Evolutionary conservation across 2,329 filamentous ascomycete genomes (phyloP).

Genomic region (Neospermospora avenae): DNA sequence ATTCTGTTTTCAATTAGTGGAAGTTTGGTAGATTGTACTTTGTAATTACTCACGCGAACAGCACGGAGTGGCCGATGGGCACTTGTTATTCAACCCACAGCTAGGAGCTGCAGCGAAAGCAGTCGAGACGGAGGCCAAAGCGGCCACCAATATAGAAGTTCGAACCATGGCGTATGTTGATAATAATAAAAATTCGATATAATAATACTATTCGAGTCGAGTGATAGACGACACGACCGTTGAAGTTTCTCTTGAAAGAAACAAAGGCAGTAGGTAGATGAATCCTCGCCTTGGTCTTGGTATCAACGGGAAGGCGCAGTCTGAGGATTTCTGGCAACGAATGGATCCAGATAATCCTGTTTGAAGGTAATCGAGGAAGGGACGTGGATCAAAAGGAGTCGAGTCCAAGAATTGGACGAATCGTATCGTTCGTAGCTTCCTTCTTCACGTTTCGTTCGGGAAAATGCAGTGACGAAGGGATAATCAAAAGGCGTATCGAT

Average conservation of each 20-base stretch:
- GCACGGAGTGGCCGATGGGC: slow-evolving; percentile 70
- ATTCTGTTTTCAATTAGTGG: slow-evolving; percentile 56
- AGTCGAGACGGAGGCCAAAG: slow-evolving; percentile 27
- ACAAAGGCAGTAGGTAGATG: slow-evolving; percentile 8
- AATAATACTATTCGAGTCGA: slow-evolving; percentile 1
- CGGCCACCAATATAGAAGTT: slow-evolving; percentile 25
- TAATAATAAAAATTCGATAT: not conserved
- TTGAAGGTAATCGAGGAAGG: not conserved
- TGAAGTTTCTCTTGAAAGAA: slow-evolving; percentile 10
- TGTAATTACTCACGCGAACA: slow-evolving; percentile 67
- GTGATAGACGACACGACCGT: slow-evolving; percentile 10
- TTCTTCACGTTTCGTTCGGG: not conserved
- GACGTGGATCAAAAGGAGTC: not conserved
- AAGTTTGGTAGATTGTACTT: not conserved
- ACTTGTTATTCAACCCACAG: slow-evolving; percentile 55
- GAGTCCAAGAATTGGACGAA: not conserved
- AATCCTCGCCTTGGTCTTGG: not conserved
- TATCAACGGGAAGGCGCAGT: slow-evolving; percentile 9
- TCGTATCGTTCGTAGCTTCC: slow-evolving; percentile 3
- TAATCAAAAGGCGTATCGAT: not conserved
- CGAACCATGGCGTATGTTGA: slow-evolving; percentile 33
- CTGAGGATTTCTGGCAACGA: slow-evolving; percentile 4
- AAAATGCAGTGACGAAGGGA: not conserved
- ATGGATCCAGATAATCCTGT: slow-evolving; percentile 1
- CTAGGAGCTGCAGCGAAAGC: slow-evolving; percentile 22